Percentiles rank a stretch among this genome's conserved stretches.
Conservation (phyloP, 176 grass and related monocot species). For the Musa troglodytarum region DNA sequence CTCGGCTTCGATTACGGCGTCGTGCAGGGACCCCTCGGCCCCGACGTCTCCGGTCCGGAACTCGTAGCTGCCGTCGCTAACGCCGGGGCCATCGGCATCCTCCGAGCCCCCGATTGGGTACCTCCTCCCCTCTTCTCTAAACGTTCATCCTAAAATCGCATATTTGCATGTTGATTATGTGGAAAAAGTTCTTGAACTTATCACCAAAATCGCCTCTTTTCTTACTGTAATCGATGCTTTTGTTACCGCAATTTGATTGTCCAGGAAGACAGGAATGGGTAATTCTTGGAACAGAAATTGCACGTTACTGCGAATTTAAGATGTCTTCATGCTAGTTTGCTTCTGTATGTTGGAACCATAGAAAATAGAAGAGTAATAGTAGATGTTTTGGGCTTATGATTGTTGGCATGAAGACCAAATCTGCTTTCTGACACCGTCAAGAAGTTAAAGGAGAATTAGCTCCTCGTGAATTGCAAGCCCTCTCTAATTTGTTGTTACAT, state of each 20-base stretch:
- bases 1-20: conserved; percentile 80
- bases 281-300: no score
- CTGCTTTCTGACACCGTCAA: background rate
- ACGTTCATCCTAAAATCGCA: background rate
- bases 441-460: background rate
- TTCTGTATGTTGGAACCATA: background rate
- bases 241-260: no score
- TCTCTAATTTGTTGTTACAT: no score
- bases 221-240: background rate
- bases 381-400: background rate
- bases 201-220: background rate
- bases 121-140: background rate
- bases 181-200: background rate
- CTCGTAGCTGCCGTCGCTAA: conserved; percentile 87
- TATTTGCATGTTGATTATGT: background rate
- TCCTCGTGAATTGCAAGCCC: background rate
- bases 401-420: background rate
- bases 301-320: no score
- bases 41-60: conserved; percentile 89
- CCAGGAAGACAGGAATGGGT: no score
- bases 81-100: conserved; percentile 69
- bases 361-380: background rate
- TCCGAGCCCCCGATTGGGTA: conserved; percentile 90
- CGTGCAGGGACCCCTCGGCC: conserved; percentile 86
- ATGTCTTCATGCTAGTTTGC: no score